Percentiles rank a stretch among this genome's conserved stretches.
Evolutionary conservation across 1,139 yeast genomes (phyloP).

Genomic region (Nakaseomyces uthaithaninus): DNA sequence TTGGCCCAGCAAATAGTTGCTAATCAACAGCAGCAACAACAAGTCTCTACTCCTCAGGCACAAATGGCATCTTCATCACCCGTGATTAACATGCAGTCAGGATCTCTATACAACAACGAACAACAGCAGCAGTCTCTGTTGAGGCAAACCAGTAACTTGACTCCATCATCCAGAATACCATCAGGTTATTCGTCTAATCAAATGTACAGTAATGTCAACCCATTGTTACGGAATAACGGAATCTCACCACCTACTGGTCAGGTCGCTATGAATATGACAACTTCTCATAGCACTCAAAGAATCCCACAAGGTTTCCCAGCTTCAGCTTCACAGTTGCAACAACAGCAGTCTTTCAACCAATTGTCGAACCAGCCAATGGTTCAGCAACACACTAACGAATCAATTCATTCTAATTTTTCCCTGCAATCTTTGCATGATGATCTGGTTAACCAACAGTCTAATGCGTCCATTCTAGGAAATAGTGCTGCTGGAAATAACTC

Average conservation of each 20-base stretch:
- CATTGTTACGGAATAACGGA: conserved; percentile 28
- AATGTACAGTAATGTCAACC: conserved; percentile 17
- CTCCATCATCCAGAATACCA: conserved; percentile 31
- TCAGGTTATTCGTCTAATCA: conserved; percentile 29
- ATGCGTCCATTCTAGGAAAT: conserved; percentile 5
- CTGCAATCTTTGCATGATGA: conserved; percentile 29
- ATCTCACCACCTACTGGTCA: conserved; percentile 24
- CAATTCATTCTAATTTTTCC: conserved; percentile 30
- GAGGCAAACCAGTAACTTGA: conserved; percentile 26
- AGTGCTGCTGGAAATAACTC: conserved; percentile 9
- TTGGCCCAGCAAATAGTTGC: conserved; percentile 11
- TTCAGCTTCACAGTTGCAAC: conserved; percentile 12
- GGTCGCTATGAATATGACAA: conserved; percentile 18
- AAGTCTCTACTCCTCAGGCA: conserved; percentile 1
- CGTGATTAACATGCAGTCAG: conserved; percentile 9
- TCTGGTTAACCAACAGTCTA: conserved; percentile 5
- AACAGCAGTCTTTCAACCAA: conserved; percentile 11
- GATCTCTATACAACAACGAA: conserved; percentile 7
- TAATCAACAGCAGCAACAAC: conserved; percentile 16
- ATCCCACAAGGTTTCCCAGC: conserved; percentile 16
- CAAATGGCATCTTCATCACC: conserved; percentile 5
- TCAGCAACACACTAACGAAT: conserved; percentile 31
- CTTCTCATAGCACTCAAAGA: conserved; percentile 10
- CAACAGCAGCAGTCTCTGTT: conserved; percentile 24
- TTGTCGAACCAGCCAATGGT: conserved; percentile 13